Base-by-base conservation (phyloP, 116 monocot genomes). In the Zostera marina region DNA sequence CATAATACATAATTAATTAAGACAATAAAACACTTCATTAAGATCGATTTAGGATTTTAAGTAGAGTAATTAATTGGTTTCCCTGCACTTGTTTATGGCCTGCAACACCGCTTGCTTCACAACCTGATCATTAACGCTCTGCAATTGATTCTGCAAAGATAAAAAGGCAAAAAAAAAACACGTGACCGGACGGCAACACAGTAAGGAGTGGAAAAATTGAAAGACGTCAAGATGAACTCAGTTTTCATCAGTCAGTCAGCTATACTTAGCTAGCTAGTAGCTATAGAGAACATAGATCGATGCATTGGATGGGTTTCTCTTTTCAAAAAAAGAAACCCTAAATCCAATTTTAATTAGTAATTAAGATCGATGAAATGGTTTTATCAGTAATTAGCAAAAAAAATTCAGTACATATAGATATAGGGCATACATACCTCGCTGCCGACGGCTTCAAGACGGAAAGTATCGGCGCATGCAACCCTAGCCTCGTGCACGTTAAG, bases 51-150 rank as follows among this genome's bases (percentile, higher is more conserved):
- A n/a, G n/a, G n/a, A n/a, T n/a, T n/a, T n/a, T n/a, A n/a, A n/a
- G n/a, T n/a, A n/a, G n/a, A 32, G 2, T 32, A 32, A 32, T 32
- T 32, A 32, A 32, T 5, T 54, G 42, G 44, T 71, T 39, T 68
- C 73, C 25, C 47, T 51, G 71, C 87, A 92, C 39, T 62, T 76
- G 63, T 73, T 76, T 49, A 92, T 76, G 1, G 88, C 93, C 59
- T 73, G 79, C 24, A 79, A 55, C 42, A 94, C 88, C 59, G 88
- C 88, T 70, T 79, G 81, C 58, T 88, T 84, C 61, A 94, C 81
- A 40, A 78, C 77, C 20, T 77, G 69, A 15, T 72, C 81, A 58
- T 94, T 77, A 42, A 94, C 21, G 7, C 41, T 76, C 47, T 72
- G 78, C 22, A 8, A 58, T 53, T 45, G 47, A 39, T 41, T 68